Conservation (phyloP, 495 filamentous ascomycete species). For the Amorphotheca resinae region DNA sequence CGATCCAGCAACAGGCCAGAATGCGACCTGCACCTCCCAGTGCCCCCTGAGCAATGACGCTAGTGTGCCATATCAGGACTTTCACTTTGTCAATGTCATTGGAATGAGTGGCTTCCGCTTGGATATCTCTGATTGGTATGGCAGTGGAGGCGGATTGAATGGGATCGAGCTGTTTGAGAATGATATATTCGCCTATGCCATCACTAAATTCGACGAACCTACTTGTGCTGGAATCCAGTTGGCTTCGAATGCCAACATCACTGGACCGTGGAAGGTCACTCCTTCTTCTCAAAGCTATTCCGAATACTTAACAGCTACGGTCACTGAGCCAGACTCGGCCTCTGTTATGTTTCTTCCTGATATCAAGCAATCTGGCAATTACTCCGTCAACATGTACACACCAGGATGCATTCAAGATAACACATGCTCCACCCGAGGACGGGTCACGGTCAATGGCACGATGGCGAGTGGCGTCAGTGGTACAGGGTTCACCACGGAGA, state of each 20-base stretch:
- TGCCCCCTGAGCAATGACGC: constrained; percentile 67
- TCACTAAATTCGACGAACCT: constrained; percentile 81
- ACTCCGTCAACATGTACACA: constrained; percentile 77
- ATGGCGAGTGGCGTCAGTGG: constrained; percentile 39
- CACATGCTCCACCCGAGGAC: constrained; percentile 60
- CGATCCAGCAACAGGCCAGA: constrained; percentile 53
- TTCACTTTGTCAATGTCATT: constrained; percentile 73
- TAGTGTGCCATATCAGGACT: constrained; percentile 65
- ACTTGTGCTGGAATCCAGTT: constrained; percentile 54
- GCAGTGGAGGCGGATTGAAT: constrained; percentile 71
- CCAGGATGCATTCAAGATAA: constrained; percentile 78
- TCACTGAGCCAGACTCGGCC: constrained; percentile 41
- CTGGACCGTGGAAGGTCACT: constrained; percentile 61
- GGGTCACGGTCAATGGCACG: constrained; percentile 64
- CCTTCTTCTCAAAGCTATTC: constrained; percentile 50
- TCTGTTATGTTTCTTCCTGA: constrained; percentile 73
- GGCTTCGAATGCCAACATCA: constrained; percentile 50
- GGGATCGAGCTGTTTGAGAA: constrained; percentile 87
- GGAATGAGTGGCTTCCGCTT: constrained; percentile 84
- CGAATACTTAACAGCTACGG: constrained; percentile 59
- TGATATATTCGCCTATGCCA: constrained; percentile 73
- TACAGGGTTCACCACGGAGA: constrained; percentile 23
- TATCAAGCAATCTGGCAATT: constrained; percentile 81
- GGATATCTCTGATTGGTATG: constrained; percentile 78
- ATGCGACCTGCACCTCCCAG: constrained; percentile 55